These are phyloP conservation scores for Citrus mangshanensis DNA, from an alignment of 345 rosid species.

Conservation along the genomic window DNA sequence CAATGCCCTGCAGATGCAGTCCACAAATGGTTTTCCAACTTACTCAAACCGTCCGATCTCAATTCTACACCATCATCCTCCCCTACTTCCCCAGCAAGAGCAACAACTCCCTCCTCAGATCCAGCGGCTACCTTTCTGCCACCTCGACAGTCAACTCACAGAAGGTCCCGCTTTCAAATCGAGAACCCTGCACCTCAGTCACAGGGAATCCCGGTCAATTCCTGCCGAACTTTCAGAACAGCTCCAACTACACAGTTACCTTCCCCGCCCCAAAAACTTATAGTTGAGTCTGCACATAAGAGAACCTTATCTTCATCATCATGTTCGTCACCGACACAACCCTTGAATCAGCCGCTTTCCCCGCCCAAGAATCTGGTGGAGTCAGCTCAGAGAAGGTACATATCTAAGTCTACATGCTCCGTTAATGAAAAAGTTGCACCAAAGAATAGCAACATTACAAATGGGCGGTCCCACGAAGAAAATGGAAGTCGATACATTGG, in stretches of 20 bases:
- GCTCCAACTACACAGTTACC: slow-evolving; percentile 29
- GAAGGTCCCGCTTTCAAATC: slow-evolving; percentile 49
- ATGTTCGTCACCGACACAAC: slow-evolving; percentile 7
- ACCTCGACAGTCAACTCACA: slow-evolving; percentile 37
- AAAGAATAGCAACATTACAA: not conserved
- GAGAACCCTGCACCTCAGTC: slow-evolving; percentile 20
- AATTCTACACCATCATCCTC: slow-evolving; percentile 3
- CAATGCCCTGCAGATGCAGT: slow-evolving; percentile 32
- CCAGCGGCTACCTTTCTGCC: slow-evolving; percentile 24
- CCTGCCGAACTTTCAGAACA: slow-evolving; percentile 32
- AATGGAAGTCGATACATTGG: slow-evolving; percentile 19
- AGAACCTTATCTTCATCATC: slow-evolving; percentile 42
- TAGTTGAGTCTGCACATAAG: slow-evolving; percentile 32
- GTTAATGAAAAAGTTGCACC: slow-evolving; percentile 30
- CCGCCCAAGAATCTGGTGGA: slow-evolving; percentile 55
- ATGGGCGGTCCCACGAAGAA: slow-evolving; percentile 25
- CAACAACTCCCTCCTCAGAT: slow-evolving; percentile 10
- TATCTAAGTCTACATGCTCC: slow-evolving; percentile 50
- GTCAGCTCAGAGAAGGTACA: slow-evolving; percentile 42
- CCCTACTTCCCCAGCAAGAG: slow-evolving; percentile 10
- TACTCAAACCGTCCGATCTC: slow-evolving; percentile 27
- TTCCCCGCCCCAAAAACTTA: slow-evolving; percentile 44
- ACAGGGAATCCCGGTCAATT: slow-evolving; percentile 25
- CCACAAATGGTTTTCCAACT: slow-evolving; percentile 48
- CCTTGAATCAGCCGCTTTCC: slow-evolving; percentile 33